Base-by-base conservation (phyloP, 192 early-diverging fungal genomes). In the Backusella macrospora region DNA sequence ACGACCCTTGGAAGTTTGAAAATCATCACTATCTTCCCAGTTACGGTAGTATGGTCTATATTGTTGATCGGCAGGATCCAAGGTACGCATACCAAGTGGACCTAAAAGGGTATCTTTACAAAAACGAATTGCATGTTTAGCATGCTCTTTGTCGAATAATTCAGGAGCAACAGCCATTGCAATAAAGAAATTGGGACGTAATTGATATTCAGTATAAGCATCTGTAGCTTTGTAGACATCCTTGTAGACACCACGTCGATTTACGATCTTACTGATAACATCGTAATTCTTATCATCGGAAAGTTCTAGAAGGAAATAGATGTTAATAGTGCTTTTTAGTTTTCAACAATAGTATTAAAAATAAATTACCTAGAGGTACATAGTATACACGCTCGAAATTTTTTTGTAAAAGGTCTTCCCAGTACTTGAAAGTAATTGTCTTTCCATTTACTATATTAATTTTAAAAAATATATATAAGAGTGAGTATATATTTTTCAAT, bases 11-110 rank as follows among this genome's bases (percentile, higher is more conserved):
- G 98, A 97, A 1, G 97, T 87, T 12, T 89, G 82, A 9, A 90
- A 80, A 72, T 99, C 97, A 52, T 80, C 78, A 14, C 90, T 90
- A 72, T 99, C 95, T 78, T 99, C 92, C 52, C 84, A 83, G 78
- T 99, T 99, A 79, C 97, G 91, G 78, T 99, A 99, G 64, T 89
- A 69, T n/a, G 95, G 95, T 38, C 95, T 89, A 77, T 99, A 98
- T n/a, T 88, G 90, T 86, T 89, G 92, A 77, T 99, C 98, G 3
- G 64, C 67, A n/a, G 97, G 98, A 82, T 99, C 97, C 52, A 99
- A 81, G 1, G 98, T 98, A 72, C 94, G 92, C 87, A 99, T 97
- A 18, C 97, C 95, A 43, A 98, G 80, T 6, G 97, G 97, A 0
- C 93, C 97, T 0, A 89, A 71, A 23, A 99, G 79, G 29, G 86